Conservation (phyloP, 2,329 filamentous ascomycete genomes). For the Acrocalymma vagum region DNA sequence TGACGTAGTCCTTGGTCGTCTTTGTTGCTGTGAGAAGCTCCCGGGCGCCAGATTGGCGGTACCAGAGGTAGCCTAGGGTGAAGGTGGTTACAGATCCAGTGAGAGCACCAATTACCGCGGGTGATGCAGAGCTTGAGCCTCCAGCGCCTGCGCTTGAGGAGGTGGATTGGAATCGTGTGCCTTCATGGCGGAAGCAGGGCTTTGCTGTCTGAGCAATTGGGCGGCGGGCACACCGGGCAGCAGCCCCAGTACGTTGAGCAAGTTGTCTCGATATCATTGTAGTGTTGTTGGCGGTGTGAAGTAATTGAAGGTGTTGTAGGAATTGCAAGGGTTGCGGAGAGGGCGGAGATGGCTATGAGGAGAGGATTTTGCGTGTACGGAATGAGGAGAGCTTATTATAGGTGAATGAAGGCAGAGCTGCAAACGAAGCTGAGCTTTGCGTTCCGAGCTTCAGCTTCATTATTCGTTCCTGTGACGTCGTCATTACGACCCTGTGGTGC, state of each 20-base stretch:
- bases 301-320: neutral
- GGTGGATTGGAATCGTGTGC: constrained; percentile 44
- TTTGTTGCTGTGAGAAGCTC: constrained; percentile 59
- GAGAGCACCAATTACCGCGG: constrained; percentile 57
- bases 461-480: too few relatives aligned
- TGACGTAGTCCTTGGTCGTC: constrained; percentile 68
- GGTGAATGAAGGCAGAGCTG: too few relatives aligned
- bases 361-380: too few relatives aligned
- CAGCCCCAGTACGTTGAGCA: constrained; percentile 38
- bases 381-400: too few relatives aligned
- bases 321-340: too few relatives aligned
- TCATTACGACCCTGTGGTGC: too few relatives aligned
- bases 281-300: constrained; percentile 2
- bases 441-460: too few relatives aligned
- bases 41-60: constrained; percentile 62
- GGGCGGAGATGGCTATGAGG: too few relatives aligned
- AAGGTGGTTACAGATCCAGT: constrained; percentile 60
- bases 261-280: constrained; percentile 44
- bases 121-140: constrained; percentile 37
- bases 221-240: constrained; percentile 37
- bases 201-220: constrained; percentile 33
- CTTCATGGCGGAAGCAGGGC: constrained; percentile 36
- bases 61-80: constrained; percentile 59
- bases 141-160: constrained; percentile 27
- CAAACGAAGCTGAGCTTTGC: too few relatives aligned